Base-by-base conservation (phyloP, 2,329 filamentous ascomycete genomes). In the Elsinoe fawcettii region DNA sequence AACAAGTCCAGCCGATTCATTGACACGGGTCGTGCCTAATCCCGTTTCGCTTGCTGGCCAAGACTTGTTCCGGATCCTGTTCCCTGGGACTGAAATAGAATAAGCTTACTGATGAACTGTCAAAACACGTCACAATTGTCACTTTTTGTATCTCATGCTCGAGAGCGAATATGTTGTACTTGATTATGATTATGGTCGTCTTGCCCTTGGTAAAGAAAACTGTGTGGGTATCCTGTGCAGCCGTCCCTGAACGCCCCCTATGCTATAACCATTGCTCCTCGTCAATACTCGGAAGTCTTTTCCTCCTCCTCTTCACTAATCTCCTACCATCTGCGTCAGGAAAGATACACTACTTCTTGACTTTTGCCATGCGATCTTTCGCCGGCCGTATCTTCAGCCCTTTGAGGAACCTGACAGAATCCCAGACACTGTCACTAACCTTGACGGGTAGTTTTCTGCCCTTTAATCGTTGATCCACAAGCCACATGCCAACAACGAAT, bases 401-500 rank as follows among this genome's bases (percentile, higher is more conserved):
- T 27, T 64, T 62, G 34, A 77, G 62, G 0, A 72, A 70, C 51
- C 74, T 72, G 4, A 80, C 87, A 65, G 86, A 90, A 27, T 77
- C 79, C 88, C 88, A 93, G 4, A 92, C 85, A 65, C 86, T 90
- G 51, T 85, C 82, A 54, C 79, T 79, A 8, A 92, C 86, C 64
- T 80, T 81, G 12, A 79, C 74, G 0, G 89, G 88, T 18, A 92
- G 75, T 74, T 93, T 93, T 59, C 88, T 75, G 1, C 88, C 89
- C 62, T 86, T 83, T n/a, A 93, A 73, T 59, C 87, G 75, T 75
- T 91, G 87, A 68, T 93, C 88, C 34, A 93, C 81, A 51, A 93
- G 72, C 87, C 88, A 93, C 74, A 89, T 78, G 8, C 88, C 88
- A 1, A 92, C 87, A 0, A 93, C 86, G 68, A 93, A 93, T 72